Evolutionary conservation across 768 basidiomycete genomes (phyloP), one percentile per base, ranked within the genome.

Genomic region (Suillus cothurnatus): DNA sequence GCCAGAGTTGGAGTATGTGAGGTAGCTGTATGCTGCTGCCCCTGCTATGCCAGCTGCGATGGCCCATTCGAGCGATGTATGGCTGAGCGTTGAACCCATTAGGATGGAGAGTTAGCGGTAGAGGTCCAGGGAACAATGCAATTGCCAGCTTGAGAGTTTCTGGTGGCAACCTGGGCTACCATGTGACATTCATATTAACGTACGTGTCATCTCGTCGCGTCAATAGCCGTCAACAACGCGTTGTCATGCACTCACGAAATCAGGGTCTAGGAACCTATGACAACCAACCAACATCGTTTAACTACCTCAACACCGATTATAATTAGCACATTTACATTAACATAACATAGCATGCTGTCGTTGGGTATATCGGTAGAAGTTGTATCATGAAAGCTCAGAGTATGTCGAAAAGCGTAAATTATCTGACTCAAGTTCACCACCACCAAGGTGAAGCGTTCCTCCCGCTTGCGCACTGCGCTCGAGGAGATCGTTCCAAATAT

Each of bases 401-500:
- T 58, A 49, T 15, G 36, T 69, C 4, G 83, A 84, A 60, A 81
- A 77, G 9, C 80, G 76, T 32, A 82, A 57, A 32, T 64, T 76
- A 64, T 84, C 84, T 62, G 84, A 83, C 70, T 83, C 71, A 61
- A 86, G 75, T 23, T 77, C 80, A 39, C 71, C 69, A 6, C 79
- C 84, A 12, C 69, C 64, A 7, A 92, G 71, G 69, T 87, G 89
- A 62, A 93, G 72, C 61, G 92, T 93, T 52, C 92, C 92, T 1
- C 92, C 92, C 1, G 92, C 92, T 60, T 76, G 75, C 49, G 82
- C 88, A 70, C 91, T 92, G 69, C 84, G 81, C 72, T 85, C 82
- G 66, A 92, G 75, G 62, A 93, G 70, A 66, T 88, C 87, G 63
- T 90, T 84, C 91, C 90, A 93, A 70, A 84, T 85, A 15, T 83